These are phyloP conservation scores for Plasmodium blacklocki DNA, from an alignment of 169 alveolate species.

Conservation along the genomic window DNA sequence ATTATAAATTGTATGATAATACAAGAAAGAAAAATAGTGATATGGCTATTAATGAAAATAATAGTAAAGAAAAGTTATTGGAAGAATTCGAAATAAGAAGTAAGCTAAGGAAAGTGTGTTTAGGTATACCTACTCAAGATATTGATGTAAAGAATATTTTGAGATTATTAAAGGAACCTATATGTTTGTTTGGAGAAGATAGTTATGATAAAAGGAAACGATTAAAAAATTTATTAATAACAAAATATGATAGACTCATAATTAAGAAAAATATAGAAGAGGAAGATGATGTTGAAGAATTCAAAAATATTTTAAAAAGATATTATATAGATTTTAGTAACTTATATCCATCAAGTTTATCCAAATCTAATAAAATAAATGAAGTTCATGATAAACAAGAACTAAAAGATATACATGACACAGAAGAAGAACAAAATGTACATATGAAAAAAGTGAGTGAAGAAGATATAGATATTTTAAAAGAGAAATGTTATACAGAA, in stretches of 20 bases:
- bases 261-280: conserved; percentile 69
- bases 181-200: conserved; percentile 86
- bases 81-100: conserved; percentile 84
- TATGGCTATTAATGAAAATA: conserved; percentile 64
- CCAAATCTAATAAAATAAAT: conserved; percentile 68
- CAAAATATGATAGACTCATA: conserved; percentile 81
- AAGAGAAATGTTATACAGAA: conserved; percentile 82
- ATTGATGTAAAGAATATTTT: conserved; percentile 79
- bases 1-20: conserved; percentile 38
- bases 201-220: conserved; percentile 85
- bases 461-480: background rate
- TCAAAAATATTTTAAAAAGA: conserved; percentile 79
- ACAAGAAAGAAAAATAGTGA: conserved; percentile 57
- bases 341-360: conserved; percentile 78
- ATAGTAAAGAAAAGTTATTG: conserved; percentile 68
- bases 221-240: conserved; percentile 79
- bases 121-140: conserved; percentile 86
- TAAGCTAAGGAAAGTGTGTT: conserved; percentile 79
- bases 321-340: conserved; percentile 85
- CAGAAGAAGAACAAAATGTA: conserved; percentile 63
- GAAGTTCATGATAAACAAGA: conserved; percentile 4
- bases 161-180: conserved; percentile 85
- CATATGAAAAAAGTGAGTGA: conserved; percentile 7
- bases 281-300: conserved; percentile 83
- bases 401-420: background rate